Conservation (phyloP, 768 basidiomycete species). For the Daedalea quercina region DNA sequence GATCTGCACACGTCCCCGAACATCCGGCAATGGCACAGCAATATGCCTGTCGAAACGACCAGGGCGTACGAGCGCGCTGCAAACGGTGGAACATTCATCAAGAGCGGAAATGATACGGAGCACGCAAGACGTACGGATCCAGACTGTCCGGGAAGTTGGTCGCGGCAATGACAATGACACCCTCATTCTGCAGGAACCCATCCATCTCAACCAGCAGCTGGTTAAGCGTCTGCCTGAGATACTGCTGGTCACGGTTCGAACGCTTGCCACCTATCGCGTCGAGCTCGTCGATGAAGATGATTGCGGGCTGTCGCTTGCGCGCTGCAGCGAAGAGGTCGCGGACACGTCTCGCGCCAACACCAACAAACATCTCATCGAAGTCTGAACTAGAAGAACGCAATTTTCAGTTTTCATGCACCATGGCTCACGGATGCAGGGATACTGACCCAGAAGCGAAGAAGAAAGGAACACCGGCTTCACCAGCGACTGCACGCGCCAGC, state of each 20-base stretch:
- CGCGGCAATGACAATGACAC: slow-evolving; percentile 93
- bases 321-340: slow-evolving; percentile 93
- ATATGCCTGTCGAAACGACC: slow-evolving; percentile 95
- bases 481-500: slow-evolving; percentile 94
- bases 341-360: slow-evolving; percentile 91
- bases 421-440: not conserved
- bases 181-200: slow-evolving; percentile 90
- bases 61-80: slow-evolving; percentile 87
- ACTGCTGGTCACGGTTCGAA: slow-evolving; percentile 75
- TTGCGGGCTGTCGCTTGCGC: slow-evolving; percentile 90
- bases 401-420: slow-evolving; percentile 1
- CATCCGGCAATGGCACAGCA: slow-evolving; percentile 90
- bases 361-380: slow-evolving; percentile 98
- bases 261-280: slow-evolving; percentile 93
- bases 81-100: not conserved
- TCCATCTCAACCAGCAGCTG: slow-evolving; percentile 97
- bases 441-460: slow-evolving; percentile 88
- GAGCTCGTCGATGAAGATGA: slow-evolving; percentile 97
- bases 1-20: slow-evolving; percentile 91
- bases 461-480: slow-evolving; percentile 97
- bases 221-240: slow-evolving; percentile 92
- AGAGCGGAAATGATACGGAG: not conserved
- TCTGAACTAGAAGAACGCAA: slow-evolving; percentile 51
- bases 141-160: slow-evolving; percentile 96
- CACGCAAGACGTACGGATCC: slow-evolving; percentile 51